phyloP scores from a whole-genome alignment of 2,329 filamentous ascomycete genomes.

The Aspergillus costaricaensis region DNA sequence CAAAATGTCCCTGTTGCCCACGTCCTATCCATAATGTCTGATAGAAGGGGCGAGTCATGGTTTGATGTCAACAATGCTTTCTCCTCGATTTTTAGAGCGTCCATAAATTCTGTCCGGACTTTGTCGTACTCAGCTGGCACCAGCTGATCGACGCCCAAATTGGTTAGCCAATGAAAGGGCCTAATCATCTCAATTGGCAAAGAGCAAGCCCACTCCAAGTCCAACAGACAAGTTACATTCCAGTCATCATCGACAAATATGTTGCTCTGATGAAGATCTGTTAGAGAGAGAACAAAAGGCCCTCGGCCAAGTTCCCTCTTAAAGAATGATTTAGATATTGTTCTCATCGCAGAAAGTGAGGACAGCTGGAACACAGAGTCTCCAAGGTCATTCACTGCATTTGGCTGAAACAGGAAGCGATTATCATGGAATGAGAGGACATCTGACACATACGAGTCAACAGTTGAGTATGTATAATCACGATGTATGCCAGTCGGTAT shows the following conservation, averaged over 20 bases:
- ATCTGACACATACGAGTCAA: constrained; percentile 8
- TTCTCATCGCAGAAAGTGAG: constrained; percentile 33
- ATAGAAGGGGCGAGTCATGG: background rate
- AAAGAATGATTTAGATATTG: constrained; percentile 29
- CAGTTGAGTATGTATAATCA: background rate
- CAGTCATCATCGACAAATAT: constrained; percentile 28
- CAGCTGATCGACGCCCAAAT: constrained; percentile 21
- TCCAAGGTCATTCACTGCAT: constrained; percentile 20
- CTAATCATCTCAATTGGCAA: constrained; percentile 27
- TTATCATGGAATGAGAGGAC: constrained; percentile 8
- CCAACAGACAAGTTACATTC: constrained; percentile 27
- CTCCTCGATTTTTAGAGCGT: background rate
- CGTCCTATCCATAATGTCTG: constrained; percentile 19
- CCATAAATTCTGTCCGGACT: constrained; percentile 11
- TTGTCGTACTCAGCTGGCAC: constrained; percentile 7
- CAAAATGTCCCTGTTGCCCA: constrained; percentile 23
- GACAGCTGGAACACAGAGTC: constrained; percentile 21
- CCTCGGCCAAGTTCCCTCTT: constrained; percentile 34
- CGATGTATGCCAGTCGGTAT: constrained; percentile 7
- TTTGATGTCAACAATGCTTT: background rate
- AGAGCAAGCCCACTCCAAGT: constrained; percentile 29
- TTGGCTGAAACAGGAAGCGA: constrained; percentile 24
- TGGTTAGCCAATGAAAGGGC: constrained; percentile 29
- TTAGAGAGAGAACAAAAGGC: constrained; percentile 29
- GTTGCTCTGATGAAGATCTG: constrained; percentile 43